Conservation (phyloP, 2,329 filamentous ascomycete species). For the Leptodontidium sp. region DNA sequence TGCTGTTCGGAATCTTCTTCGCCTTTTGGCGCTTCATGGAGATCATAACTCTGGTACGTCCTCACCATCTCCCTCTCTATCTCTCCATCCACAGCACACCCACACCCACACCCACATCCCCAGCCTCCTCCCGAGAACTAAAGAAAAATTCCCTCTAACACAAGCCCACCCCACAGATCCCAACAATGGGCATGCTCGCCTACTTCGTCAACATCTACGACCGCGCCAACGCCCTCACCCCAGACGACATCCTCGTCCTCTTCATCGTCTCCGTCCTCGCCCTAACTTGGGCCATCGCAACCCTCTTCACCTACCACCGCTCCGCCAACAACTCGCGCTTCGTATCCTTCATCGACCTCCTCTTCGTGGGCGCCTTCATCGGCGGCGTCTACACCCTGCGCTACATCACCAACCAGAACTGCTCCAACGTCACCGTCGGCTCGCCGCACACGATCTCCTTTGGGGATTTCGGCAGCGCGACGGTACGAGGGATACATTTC, state of each 20-base stretch:
- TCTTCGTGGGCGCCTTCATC: conserved; percentile 70
- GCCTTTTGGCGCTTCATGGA: conserved; percentile 68
- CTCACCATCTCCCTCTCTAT: conserved; percentile 16
- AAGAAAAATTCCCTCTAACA: conserved; percentile 18
- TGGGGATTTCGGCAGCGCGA: conserved; percentile 67
- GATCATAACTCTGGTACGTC: conserved; percentile 67
- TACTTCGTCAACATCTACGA: conserved; percentile 71
- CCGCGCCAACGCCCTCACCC: conserved; percentile 63
- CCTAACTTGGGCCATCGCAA: conserved; percentile 69
- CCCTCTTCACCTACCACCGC: conserved; percentile 72
- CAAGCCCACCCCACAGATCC: conserved; percentile 57
- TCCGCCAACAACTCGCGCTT: conserved; percentile 67
- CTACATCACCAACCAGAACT: conserved; percentile 70
- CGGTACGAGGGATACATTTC: conserved; percentile 59
- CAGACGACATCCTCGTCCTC: conserved; percentile 68
- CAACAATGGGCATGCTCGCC: conserved; percentile 70
- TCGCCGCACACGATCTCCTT: conserved; percentile 64
- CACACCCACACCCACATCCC: no score
- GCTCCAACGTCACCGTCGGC: conserved; percentile 63
- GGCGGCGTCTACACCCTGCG: conserved; percentile 67
- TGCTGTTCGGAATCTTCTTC: conserved; percentile 71
- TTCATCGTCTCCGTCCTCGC: conserved; percentile 73
- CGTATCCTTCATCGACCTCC: conserved; percentile 66
- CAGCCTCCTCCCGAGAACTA: background rate
- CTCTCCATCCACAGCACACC: background rate